Evolutionary conservation across 2,329 filamentous ascomycete species (phyloP).

Genomic region (Diaporthe sp.): DNA sequence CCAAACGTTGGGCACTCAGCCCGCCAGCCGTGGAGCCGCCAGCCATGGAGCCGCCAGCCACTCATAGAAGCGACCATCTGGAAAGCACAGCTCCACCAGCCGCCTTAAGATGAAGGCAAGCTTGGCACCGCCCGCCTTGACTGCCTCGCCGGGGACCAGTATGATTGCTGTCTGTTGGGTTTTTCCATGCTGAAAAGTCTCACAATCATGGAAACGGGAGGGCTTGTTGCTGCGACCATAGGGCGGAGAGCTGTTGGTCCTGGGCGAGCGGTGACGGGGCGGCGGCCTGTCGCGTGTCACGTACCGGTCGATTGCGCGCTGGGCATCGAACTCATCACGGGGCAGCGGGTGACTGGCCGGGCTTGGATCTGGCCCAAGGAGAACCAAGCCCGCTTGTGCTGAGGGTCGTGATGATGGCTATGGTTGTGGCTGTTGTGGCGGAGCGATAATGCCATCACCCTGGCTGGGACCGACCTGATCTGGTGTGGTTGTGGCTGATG

Average conservation of each 20-base stretch:
- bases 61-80: no score
- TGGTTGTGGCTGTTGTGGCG: no score
- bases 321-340: not conserved
- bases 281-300: not conserved
- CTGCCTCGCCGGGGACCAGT: not conserved
- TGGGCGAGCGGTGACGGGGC: not conserved
- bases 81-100: no score
- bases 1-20: conserved; percentile 14
- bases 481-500: no score
- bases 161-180: not conserved
- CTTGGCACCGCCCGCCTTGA: no score
- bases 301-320: not conserved
- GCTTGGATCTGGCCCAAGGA: not conserved
- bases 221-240: not conserved
- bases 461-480: no score
- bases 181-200: not conserved
- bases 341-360: not conserved
- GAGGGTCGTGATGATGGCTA: no score
- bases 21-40: no score
- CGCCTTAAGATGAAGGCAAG: no score
- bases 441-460: no score
- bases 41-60: no score
- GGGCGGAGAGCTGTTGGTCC: not conserved
- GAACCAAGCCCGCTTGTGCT: no score
- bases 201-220: not conserved